A percentile compares a stretch with the other conserved stretches of the same genome.
phyloP scores from a whole-genome alignment of 1,139 yeast genomes.

The Hyphopichia pseudoburtonii region DNA sequence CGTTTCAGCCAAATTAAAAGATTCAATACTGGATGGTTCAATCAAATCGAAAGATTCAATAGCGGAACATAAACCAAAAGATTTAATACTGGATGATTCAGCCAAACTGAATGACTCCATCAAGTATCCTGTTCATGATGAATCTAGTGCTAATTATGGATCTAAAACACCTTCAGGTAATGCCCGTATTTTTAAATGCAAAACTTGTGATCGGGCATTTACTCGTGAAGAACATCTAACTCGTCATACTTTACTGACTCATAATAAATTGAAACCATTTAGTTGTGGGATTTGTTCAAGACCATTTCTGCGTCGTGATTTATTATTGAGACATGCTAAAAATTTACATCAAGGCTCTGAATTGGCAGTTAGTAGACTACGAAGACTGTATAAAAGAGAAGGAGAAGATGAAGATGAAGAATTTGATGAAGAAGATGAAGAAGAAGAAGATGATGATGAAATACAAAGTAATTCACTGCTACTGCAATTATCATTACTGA shows the following conservation, averaged over 20 bases:
- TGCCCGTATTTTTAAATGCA: slow-evolving; percentile 44
- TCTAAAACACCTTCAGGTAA: slow-evolving; percentile 48
- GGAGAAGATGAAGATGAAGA: slow-evolving; percentile 5
- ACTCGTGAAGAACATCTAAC: slow-evolving; percentile 51
- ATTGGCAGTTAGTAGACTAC: slow-evolving; percentile 44
- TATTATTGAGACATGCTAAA: slow-evolving; percentile 31
- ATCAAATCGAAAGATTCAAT: too few species aligned
- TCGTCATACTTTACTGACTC: slow-evolving; percentile 45
- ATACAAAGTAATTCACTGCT: slow-evolving; percentile 3
- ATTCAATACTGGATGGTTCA: too few species aligned
- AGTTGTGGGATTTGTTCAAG: slow-evolving; percentile 31
- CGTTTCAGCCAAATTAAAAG: too few species aligned
- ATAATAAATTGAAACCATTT: slow-evolving; percentile 48
- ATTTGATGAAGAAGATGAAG: slow-evolving; percentile 5
- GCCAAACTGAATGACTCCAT: too few species aligned
- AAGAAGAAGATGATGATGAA: slow-evolving; percentile 12
- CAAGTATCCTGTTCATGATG: too few species aligned
- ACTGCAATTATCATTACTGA: background rate
- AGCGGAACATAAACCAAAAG: too few species aligned
- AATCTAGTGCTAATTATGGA: slow-evolving; percentile 39
- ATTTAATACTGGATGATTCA: too few species aligned
- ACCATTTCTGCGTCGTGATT: slow-evolving; percentile 31
- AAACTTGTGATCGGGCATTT: slow-evolving; percentile 45
- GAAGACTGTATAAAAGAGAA: slow-evolving; percentile 33
- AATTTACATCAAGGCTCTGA: slow-evolving; percentile 34